Conservation (phyloP, 768 basidiomycete species). For the Crassisporium funariophilum region DNA sequence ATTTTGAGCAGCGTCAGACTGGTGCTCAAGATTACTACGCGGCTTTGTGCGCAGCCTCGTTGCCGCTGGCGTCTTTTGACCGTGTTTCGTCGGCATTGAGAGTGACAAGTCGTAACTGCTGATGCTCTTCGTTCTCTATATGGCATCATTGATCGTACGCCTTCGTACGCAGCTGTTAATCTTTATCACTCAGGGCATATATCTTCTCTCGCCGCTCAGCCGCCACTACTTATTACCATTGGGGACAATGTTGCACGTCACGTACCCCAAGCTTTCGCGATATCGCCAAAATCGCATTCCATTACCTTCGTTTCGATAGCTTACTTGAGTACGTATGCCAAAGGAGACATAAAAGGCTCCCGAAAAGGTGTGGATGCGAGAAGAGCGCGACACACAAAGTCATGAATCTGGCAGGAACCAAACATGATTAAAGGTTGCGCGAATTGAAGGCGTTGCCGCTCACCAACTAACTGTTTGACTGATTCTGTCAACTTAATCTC, state of each 20-base stretch:
- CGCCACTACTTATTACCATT: too few relatives aligned
- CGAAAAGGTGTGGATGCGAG: too few relatives aligned
- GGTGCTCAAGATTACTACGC: slow-evolving; percentile 67
- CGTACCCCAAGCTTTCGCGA: too few relatives aligned
- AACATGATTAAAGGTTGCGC: too few relatives aligned
- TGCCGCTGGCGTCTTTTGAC: background rate
- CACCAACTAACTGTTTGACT: slow-evolving; percentile 4
- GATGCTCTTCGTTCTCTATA: slow-evolving; percentile 64
- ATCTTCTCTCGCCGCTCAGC: slow-evolving; percentile 61
- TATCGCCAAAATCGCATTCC: too few relatives aligned
- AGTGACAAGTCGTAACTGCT: slow-evolving; percentile 72
- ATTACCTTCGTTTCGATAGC: too few relatives aligned
- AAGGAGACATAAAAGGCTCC: too few relatives aligned
- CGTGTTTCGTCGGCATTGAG: slow-evolving; percentile 47
- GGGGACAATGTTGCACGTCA: too few relatives aligned
- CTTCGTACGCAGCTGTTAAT: slow-evolving; percentile 5
- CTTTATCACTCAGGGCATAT: slow-evolving; percentile 59
- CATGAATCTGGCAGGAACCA: too few relatives aligned
- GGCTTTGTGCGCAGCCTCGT: slow-evolving; percentile 37
- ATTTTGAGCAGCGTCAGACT: slow-evolving; percentile 72
- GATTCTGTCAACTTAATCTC: slow-evolving; percentile 63
- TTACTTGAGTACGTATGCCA: too few relatives aligned
- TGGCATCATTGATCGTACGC: slow-evolving; percentile 1
- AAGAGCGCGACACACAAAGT: too few relatives aligned
- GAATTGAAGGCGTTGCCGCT: too few relatives aligned